Conservation (phyloP, 352 stramenopile genomes). For the Peronospora tabacina region DNA sequence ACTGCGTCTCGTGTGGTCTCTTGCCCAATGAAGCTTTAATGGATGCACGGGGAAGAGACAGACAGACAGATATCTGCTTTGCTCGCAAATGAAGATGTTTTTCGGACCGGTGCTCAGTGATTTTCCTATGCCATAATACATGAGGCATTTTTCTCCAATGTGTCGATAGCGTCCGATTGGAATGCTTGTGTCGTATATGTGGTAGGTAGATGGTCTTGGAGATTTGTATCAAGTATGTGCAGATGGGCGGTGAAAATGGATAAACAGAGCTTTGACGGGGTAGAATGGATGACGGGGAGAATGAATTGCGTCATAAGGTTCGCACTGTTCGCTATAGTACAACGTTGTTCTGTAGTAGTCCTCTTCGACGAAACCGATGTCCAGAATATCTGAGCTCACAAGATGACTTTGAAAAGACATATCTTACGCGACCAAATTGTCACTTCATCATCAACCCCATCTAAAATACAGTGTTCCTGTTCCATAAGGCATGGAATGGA, state of each 20-base stretch:
- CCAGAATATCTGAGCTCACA: no score
- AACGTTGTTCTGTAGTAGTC: no score
- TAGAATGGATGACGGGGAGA: no score
- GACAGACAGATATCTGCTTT: background rate
- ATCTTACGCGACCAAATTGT: no score
- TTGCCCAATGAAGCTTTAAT: constrained; percentile 1
- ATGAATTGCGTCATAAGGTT: no score
- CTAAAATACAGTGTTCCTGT: no score
- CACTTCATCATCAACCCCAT: no score
- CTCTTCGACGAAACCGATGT: no score
- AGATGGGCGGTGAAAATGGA: background rate
- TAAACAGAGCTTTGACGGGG: background rate
- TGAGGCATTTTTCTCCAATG: constrained; percentile 43
- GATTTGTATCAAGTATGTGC: constrained; percentile 1
- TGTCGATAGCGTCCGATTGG: constrained; percentile 18
- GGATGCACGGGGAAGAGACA: background rate
- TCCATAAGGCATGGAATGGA: no score
- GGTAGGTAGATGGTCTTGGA: background rate
- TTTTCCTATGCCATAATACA: constrained; percentile 32
- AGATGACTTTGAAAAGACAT: no score
- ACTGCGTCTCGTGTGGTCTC: background rate
- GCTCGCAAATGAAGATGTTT: constrained; percentile 3
- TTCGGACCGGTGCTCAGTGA: constrained; percentile 7
- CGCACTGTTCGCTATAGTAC: no score
- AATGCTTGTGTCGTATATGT: constrained; percentile 7